Conservation (phyloP, 2,329 filamentous ascomycete species). For the Ophiostoma ulmi region DNA sequence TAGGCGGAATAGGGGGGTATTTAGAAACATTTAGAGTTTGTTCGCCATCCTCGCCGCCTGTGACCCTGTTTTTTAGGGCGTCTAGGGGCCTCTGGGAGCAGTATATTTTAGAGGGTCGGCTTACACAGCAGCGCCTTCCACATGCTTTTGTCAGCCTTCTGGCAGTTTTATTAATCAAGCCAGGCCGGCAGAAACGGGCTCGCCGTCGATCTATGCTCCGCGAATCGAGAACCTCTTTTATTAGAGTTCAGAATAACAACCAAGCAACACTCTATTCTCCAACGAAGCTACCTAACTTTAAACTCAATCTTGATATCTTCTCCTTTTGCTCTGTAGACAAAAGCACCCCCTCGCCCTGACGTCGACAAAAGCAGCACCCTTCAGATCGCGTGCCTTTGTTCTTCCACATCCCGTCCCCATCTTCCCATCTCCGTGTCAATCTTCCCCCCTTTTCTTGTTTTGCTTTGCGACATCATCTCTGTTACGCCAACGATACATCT, state of each 20-base stretch:
- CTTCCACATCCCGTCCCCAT: constrained; percentile 14
- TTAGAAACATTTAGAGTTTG: neutral
- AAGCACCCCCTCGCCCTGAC: neutral
- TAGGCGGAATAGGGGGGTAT: neutral
- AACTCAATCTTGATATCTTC: neutral
- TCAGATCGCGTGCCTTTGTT: neutral
- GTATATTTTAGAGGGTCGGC: neutral
- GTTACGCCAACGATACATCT: neutral
- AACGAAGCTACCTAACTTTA: neutral
- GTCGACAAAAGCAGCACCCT: neutral
- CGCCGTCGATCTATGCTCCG: constrained; percentile 22
- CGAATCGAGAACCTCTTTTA: constrained; percentile 21
- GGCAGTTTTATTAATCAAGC: neutral
- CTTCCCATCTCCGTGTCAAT: constrained; percentile 6
- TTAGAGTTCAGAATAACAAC: neutral
- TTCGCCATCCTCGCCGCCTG: neutral
- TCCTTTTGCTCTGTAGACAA: neutral
- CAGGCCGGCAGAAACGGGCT: constrained; percentile 14
- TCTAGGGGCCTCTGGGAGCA: neutral
- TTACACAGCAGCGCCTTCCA: neutral
- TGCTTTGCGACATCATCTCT: constrained; percentile 4
- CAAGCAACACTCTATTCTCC: neutral
- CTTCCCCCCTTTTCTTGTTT: constrained; percentile 4
- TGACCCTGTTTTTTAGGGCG: constrained; percentile 13
- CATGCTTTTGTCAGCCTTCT: constrained; percentile 6